phyloP scores from a whole-genome alignment of 176 grass and related monocot species.

The Oryza longistaminata region DNA sequence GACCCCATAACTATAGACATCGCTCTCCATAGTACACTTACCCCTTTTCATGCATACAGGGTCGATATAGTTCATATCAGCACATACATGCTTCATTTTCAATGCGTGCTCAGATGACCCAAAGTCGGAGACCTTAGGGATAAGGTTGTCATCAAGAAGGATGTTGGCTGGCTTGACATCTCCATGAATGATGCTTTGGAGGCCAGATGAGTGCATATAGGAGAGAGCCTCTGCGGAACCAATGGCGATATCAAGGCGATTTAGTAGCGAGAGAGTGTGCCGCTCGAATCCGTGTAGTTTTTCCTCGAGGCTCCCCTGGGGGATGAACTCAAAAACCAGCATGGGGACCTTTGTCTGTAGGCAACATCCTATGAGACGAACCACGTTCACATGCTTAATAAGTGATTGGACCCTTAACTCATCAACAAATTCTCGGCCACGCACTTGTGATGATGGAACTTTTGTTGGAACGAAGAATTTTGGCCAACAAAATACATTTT shows the following conservation, averaged over 20 bases:
- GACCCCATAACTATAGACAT: neutral
- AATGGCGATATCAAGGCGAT: neutral
- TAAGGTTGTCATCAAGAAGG: too few relatives aligned
- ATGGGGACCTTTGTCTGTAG: neutral
- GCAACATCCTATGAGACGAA: neutral
- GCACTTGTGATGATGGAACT: too few relatives aligned
- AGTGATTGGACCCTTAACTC: too few relatives aligned
- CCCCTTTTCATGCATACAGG: neutral
- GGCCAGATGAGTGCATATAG: neutral
- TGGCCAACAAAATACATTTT: too few relatives aligned
- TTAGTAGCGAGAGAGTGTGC: rapidly evolving
- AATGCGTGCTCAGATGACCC: too few relatives aligned
- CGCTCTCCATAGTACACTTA: neutral
- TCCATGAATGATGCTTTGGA: neutral
- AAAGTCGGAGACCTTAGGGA: too few relatives aligned
- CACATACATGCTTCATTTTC: too few relatives aligned
- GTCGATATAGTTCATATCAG: neutral
- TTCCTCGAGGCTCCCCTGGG: neutral
- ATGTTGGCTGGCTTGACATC: neutral
- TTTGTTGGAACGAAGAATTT: too few relatives aligned
- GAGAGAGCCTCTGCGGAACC: neutral
- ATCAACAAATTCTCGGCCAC: too few relatives aligned
- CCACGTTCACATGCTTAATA: neutral
- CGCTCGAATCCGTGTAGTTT: neutral
- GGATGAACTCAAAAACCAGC: neutral